Conservation (phyloP, 148 eudicot species). For the Vaccinium myrtillus region DNA sequence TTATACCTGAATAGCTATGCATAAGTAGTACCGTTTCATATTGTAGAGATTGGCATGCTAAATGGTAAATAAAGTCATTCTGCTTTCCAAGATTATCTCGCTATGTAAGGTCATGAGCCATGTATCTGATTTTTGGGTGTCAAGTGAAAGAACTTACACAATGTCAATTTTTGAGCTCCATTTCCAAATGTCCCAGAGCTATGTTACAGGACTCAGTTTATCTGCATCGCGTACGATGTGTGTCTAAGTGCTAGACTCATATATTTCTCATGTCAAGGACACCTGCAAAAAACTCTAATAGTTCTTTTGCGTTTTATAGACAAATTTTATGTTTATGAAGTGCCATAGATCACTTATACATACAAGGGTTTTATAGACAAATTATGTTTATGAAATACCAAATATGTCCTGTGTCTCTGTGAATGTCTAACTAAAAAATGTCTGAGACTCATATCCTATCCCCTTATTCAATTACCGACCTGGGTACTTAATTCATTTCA, state of each 20-base stretch:
- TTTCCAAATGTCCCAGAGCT: not conserved
- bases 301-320: too few relatives aligned
- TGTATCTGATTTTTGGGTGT: not conserved
- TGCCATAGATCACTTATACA: not conserved
- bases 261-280: not conserved
- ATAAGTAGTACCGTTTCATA: not conserved
- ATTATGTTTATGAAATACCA: not conserved
- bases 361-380: not conserved
- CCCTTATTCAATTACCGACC: not conserved
- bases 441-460: not conserved
- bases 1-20: not conserved
- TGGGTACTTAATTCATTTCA: not conserved
- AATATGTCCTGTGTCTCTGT: not conserved
- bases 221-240: not conserved
- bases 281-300: not conserved
- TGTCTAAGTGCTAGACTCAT: not conserved
- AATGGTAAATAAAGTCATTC: not conserved
- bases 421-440: not conserved
- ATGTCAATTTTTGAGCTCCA: not conserved
- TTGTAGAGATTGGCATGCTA: constrained; percentile 11
- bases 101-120: not conserved
- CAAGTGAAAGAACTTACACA: not conserved
- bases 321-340: too few relatives aligned
- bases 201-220: not conserved
- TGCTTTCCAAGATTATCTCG: not conserved